These are phyloP conservation scores for Brassica balearica DNA, from an alignment of 441 rosid species.

Conservation along the genomic window DNA sequence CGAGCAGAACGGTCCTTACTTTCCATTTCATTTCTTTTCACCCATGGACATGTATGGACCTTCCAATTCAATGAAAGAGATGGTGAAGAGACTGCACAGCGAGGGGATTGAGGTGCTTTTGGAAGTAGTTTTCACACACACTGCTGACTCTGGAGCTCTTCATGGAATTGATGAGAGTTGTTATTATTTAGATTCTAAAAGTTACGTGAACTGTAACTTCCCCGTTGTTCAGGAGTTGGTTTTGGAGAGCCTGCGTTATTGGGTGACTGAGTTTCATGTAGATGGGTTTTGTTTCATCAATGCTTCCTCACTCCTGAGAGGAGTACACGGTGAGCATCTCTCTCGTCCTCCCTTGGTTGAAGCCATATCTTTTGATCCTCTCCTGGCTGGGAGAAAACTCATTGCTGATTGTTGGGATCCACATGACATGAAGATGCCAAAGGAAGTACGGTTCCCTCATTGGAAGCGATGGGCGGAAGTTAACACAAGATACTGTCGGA, in stretches of 20 bases:
- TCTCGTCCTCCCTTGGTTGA: conserved; percentile 88
- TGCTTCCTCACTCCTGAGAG: conserved; percentile 74
- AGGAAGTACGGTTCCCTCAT: conserved; percentile 73
- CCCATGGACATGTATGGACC: conserved; percentile 60
- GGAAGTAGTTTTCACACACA: conserved; percentile 83
- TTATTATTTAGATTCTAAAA: conserved; percentile 57
- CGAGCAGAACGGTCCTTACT: conserved; percentile 74
- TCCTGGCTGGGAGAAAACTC: conserved; percentile 76
- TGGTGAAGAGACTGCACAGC: conserved; percentile 85
- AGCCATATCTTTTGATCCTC: conserved; percentile 90
- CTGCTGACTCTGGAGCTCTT: conserved; percentile 65
- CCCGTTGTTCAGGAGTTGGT: conserved; percentile 77
- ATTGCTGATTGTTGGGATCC: conserved; percentile 88
- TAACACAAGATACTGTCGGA: conserved; percentile 65
- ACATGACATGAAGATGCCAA: conserved; percentile 35
- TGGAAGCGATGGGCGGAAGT: conserved; percentile 95
- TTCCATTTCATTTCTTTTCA: conserved; percentile 81
- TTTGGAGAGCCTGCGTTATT: conserved; percentile 76
- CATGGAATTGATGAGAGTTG: conserved; percentile 75
- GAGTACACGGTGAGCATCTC: conserved; percentile 66
- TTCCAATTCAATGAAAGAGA: conserved; percentile 76
- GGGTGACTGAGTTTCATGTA: conserved; percentile 85
- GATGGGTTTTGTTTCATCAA: conserved; percentile 91
- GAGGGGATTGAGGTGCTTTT: conserved; percentile 79
- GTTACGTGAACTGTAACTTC: conserved; percentile 72